Evolutionary conservation across 257 asterid genomes (phyloP), one percentile per base, ranked within the genome.

Genomic region (Catharanthus roseus): DNA sequence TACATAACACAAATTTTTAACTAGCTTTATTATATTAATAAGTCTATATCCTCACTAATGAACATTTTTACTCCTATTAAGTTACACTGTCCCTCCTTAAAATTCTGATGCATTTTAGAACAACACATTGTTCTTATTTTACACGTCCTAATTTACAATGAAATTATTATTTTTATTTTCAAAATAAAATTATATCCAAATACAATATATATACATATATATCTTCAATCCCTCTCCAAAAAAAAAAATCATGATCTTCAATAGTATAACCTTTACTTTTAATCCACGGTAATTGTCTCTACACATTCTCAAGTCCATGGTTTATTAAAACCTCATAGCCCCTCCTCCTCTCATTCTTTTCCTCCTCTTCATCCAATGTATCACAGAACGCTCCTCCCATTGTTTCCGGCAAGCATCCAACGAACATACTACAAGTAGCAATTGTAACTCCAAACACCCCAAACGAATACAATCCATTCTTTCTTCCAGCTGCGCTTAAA

Each of bases 351-450:
- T 26, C 36, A 0, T 3, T 62, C 29, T 79, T 72, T 11, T 33
- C 31, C 78, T 88, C 91, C 42, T 90, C 92, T 36, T 88, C 90
- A 38, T 81, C 89, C 65, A 90, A 61, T 0, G 92, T 83, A 65
- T 90, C 93, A 51, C 80, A 88, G 42, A 79, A 47, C 50, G 66
- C 10, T 55, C 86, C 76, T 0, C 91, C 93, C 41, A 75, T 80
- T 0, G 97, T 90, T 70, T 88, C 96, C 49, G 96, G 96, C 86
- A 90, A 66, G 15, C 80, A 84, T 34, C 41, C 73, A 0, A 86
- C 91, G 41, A 73, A 77, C 68, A 84, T 5, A 51, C 83, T 80
- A 39, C 91, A 81, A 0, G 73, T 45, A 10, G 68, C 23, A 0
- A 85, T 72, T 13, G 82, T 39, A 21, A 87, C 68, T 24, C 96